Conservation (phyloP, 2,329 filamentous ascomycete species). For the Sporothrix brasiliensis region DNA sequence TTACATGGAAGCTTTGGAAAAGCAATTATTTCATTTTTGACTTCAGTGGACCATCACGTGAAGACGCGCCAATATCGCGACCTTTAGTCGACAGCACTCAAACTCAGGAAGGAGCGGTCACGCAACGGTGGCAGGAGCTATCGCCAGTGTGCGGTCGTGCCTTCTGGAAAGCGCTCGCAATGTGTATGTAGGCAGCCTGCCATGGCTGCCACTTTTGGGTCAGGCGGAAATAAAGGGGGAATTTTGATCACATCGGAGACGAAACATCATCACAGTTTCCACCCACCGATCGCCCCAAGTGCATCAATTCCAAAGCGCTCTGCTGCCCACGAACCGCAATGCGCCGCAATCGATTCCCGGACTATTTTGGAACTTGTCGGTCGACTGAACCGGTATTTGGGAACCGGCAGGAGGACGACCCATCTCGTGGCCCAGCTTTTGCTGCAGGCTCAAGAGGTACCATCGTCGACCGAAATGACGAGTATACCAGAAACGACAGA, state of each 20-base stretch:
- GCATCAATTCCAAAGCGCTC: background rate
- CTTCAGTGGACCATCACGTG: constrained; percentile 17
- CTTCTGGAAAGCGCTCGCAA: background rate
- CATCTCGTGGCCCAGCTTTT: background rate
- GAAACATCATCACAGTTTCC: background rate
- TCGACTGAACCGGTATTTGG: constrained; percentile 1
- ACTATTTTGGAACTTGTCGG: constrained; percentile 30
- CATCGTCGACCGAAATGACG: no score
- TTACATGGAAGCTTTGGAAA: background rate
- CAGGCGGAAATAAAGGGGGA: background rate
- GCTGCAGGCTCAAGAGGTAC: background rate
- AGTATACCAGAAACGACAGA: background rate
- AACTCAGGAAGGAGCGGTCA: constrained; percentile 26
- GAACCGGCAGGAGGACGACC: background rate
- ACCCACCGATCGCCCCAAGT: background rate
- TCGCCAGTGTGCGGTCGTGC: background rate
- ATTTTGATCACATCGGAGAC: background rate
- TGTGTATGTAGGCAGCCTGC: background rate
- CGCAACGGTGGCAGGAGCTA: background rate
- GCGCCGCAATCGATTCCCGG: constrained; percentile 22
- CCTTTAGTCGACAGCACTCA: background rate
- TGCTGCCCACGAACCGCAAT: background rate
- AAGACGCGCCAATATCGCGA: constrained; percentile 28
- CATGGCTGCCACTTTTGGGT: background rate
- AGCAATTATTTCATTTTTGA: background rate